These are phyloP conservation scores for Stephania cephalantha DNA, from an alignment of 164 flowering plant species.

Conservation along the genomic window DNA sequence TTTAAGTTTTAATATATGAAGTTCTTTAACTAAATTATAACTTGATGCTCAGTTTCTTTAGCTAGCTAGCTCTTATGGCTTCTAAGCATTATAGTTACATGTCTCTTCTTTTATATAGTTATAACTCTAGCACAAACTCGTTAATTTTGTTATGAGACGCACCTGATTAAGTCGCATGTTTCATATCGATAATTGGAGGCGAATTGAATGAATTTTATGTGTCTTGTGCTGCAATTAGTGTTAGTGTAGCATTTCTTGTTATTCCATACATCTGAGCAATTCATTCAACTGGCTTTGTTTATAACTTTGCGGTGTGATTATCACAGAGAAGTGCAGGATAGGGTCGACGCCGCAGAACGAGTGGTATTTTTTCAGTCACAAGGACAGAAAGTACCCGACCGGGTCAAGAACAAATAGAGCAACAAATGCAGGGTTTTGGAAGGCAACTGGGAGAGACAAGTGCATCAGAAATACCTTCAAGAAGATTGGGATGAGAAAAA, in stretches of 20 bases:
- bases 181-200: too few species aligned
- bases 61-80: too few species aligned
- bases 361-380: conserved; percentile 98
- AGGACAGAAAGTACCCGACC: conserved; percentile 92
- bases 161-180: too few species aligned
- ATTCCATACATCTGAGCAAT: not conserved
- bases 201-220: too few species aligned
- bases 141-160: too few species aligned
- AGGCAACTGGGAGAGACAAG: conserved; percentile 94
- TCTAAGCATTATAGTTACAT: too few species aligned
- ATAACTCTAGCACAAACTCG: too few species aligned
- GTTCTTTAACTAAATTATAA: too few species aligned
- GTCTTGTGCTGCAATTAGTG: too few species aligned
- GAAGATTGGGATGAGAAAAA: conserved; percentile 96
- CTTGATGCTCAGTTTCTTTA: too few species aligned
- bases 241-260: not conserved
- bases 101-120: too few species aligned
- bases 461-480: conserved; percentile 77
- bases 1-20: too few species aligned
- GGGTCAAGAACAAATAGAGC: conserved; percentile 94
- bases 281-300: not conserved
- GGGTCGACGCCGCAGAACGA: conserved; percentile 95
- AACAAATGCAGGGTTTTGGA: conserved; percentile 91
- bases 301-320: not conserved
- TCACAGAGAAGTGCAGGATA: conserved; percentile 72